phyloP scores from a whole-genome alignment of 2,329 filamentous ascomycete genomes.

The Graphiopsis chlorocephala region DNA sequence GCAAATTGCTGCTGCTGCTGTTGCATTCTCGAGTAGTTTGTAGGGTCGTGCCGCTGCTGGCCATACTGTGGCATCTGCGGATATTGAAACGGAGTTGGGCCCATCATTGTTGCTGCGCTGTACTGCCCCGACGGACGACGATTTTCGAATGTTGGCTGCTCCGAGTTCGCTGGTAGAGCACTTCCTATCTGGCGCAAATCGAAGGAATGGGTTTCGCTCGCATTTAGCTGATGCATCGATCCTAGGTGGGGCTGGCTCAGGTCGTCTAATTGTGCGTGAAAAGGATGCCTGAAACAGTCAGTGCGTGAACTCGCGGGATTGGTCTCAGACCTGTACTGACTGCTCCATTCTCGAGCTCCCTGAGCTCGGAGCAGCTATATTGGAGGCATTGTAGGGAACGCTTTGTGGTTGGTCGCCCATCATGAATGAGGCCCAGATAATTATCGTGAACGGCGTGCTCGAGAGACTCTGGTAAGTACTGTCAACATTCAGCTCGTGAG shows the following conservation, averaged over 20 bases:
- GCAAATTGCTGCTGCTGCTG: conserved; percentile 10
- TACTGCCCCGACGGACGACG: conserved; percentile 5
- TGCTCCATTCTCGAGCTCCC: background rate
- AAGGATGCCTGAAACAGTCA: conserved; percentile 11
- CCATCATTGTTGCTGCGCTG: conserved; percentile 15
- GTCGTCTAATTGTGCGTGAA: conserved; percentile 20
- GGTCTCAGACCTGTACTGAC: background rate
- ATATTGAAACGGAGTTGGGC: conserved; percentile 20
- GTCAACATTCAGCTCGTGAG: background rate
- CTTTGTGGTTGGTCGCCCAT: conserved; percentile 6
- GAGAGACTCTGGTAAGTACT: background rate
- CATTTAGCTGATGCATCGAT: background rate
- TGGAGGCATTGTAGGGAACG: background rate
- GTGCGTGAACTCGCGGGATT: background rate
- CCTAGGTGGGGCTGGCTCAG: background rate
- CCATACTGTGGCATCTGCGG: conserved; percentile 21
- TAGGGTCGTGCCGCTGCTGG: conserved; percentile 21
- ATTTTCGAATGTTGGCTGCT: background rate
- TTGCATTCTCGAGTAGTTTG: conserved; percentile 21
- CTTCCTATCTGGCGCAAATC: conserved; percentile 19
- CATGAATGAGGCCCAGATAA: background rate
- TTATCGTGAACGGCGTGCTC: background rate
- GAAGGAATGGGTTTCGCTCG: conserved; percentile 8
- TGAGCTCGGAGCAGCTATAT: background rate
- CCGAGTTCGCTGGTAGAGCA: conserved; percentile 16